These are phyloP conservation scores for Sporodiniella umbellata DNA, from an alignment of 371 early-diverging fungal species.

Conservation along the genomic window DNA sequence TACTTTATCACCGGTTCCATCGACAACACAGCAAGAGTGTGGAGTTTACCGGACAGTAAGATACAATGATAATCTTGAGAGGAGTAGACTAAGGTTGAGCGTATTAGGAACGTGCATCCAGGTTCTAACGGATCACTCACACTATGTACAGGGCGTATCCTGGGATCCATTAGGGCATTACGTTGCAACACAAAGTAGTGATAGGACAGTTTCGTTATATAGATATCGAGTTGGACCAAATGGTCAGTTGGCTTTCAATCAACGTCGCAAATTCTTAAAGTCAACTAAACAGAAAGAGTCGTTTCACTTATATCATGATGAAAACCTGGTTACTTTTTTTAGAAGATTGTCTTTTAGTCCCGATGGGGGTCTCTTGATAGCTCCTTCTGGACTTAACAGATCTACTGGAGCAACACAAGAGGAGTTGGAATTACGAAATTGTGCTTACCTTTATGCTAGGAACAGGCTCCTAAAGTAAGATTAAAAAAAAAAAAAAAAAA, in stretches of 20 bases:
- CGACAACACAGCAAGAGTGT: slow-evolving; percentile 91
- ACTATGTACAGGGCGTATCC: slow-evolving; percentile 94
- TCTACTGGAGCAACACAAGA: slow-evolving; percentile 3
- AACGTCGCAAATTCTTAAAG: slow-evolving; percentile 15
- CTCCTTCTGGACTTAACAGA: slow-evolving; percentile 78
- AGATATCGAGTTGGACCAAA: slow-evolving; percentile 17
- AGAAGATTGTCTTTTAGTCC: slow-evolving; percentile 86
- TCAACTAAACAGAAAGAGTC: slow-evolving; percentile 17
- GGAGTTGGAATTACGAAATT: slow-evolving; percentile 26
- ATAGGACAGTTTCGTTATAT: slow-evolving; percentile 67
- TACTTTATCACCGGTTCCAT: slow-evolving; percentile 88
- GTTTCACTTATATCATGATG: slow-evolving; percentile 78
- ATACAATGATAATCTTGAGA: not conserved
- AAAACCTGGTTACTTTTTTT: slow-evolving; percentile 90
- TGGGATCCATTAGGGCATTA: slow-evolving; percentile 94
- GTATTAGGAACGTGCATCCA: slow-evolving; percentile 70
- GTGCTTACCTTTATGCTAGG: slow-evolving; percentile 41
- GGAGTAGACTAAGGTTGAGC: not conserved
- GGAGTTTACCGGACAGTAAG: slow-evolving; percentile 76
- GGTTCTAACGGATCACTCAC: slow-evolving; percentile 81
- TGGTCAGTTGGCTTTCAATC: slow-evolving; percentile 24
- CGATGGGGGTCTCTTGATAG: slow-evolving; percentile 82
- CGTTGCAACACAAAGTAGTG: slow-evolving; percentile 90
- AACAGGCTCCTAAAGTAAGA: slow-evolving; percentile 22
- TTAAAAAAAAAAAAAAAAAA: not conserved